Conservation (phyloP, 1,284 basidiomycete genomes). For the Sphaerobolus stellatus region DNA sequence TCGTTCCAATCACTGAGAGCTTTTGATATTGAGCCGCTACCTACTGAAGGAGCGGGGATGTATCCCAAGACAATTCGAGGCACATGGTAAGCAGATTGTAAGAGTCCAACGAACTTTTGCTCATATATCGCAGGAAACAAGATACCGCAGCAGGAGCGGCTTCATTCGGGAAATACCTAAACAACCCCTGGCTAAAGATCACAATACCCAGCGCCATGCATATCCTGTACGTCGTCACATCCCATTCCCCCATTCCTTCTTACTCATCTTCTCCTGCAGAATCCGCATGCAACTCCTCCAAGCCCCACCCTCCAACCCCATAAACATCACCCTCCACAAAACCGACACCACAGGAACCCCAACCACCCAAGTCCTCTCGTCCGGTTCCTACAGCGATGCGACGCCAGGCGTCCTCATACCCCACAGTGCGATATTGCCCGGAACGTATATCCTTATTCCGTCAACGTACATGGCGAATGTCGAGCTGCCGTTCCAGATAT, state of each 20-base stretch:
- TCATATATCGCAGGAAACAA: constrained; percentile 43
- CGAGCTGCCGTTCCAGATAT: constrained; percentile 56
- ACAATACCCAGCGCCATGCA: constrained; percentile 51
- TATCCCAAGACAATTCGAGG: constrained; percentile 67
- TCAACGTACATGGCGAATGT: constrained; percentile 69
- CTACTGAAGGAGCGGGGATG: constrained; percentile 90
- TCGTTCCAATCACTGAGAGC: constrained; percentile 59
- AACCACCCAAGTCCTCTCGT: constrained; percentile 57
- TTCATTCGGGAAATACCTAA: constrained; percentile 56
- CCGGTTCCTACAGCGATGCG: constrained; percentile 75
- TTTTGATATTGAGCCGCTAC: constrained; percentile 34
- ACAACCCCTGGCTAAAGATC: constrained; percentile 72
- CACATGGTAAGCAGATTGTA: constrained; percentile 56
- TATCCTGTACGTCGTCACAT: constrained; percentile 51
- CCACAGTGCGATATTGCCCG: constrained; percentile 49
- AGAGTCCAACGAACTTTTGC: not conserved
- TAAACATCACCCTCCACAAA: constrained; percentile 63
- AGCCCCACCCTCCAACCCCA: constrained; percentile 42
- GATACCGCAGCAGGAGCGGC: constrained; percentile 65
- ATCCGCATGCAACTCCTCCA: constrained; percentile 63
- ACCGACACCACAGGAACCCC: constrained; percentile 22
- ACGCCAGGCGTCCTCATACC: constrained; percentile 69
- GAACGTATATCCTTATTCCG: constrained; percentile 70
- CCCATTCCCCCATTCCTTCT: not conserved
- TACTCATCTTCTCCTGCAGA: constrained; percentile 35